Base-by-base conservation (phyloP, 176 grass and related monocot species). In the sorghum (Sorghum bicolor) region DNA sequence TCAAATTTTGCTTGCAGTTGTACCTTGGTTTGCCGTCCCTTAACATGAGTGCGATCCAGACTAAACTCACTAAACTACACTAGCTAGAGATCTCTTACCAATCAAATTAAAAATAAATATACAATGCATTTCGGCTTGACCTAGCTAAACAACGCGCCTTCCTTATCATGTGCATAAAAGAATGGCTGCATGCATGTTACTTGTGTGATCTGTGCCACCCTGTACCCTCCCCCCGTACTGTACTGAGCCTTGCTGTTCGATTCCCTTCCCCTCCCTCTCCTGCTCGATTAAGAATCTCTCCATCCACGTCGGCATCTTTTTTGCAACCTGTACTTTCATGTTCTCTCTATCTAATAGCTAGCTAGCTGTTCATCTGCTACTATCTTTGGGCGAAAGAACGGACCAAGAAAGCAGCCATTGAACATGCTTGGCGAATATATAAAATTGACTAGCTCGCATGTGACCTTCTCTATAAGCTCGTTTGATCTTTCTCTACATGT, bases 161-260 rank as follows among this genome's bases (percentile, higher is more conserved):
- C 55, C 83, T 67, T 15, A 70, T 81, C 78, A 57, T 34, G 40
- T 15, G 45, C 67, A 67, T 75, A 64, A 83, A 83, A 76, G 37
- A 83, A 83, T 70, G 24, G 80, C 69, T 13, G 80, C 30, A 41
- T 63, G 84, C 88, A 90, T 83, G 84, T 87, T 90, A 81, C 78
- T 45, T 55, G 48, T 76, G 38, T 55, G 75, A 84, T 70, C 80
- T 75, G 75, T 87, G 80, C 80, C 84, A 90, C 80, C 84, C 84
- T 83, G 84, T 83, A 79, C 16, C 57, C 26, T 47, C 74, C 57
- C 22, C n/a, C 74, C 44, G 79, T 89, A 90, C 84, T 41, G 80
- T 75, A 64, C 63, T 8, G 48, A 8, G 53, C 76, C 69, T 43
- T 79, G 80, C 20, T 83, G 80, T 75, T 90, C 68, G 80, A 87